A percentile compares a stretch with the other conserved stretches of the same genome.
phyloP scores from a whole-genome alignment of 768 basidiomycete genomes.

The Cyathus striatus region DNA sequence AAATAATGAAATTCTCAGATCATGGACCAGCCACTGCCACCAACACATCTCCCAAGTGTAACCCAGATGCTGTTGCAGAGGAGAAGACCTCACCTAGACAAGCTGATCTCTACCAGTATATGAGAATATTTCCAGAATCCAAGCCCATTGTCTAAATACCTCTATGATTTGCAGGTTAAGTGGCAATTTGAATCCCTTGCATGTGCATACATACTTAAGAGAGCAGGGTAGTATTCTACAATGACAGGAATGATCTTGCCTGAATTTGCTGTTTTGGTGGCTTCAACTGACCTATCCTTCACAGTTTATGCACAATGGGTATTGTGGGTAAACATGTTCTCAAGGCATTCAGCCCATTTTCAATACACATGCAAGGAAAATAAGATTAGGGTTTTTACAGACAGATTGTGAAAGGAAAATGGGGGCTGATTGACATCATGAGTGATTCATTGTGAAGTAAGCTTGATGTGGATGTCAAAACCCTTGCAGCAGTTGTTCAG shows the following conservation, averaged over 20 bases:
- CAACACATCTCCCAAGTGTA: conserved; percentile 76
- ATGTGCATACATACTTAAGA: conserved; percentile 41
- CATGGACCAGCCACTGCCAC: conserved; percentile 83
- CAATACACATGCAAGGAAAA: no score
- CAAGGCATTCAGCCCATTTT: conserved; percentile 80
- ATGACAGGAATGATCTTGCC: conserved; percentile 93
- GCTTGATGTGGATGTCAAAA: no score
- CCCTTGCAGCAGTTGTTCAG: no score
- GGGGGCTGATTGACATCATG: no score
- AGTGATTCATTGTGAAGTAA: no score
- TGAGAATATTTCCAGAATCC: no score
- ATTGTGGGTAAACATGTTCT: conserved; percentile 90
- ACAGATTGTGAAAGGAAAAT: no score
- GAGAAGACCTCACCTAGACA: conserved; percentile 81
- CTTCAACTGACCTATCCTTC: conserved; percentile 85
- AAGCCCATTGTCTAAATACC: no score
- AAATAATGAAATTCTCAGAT: conserved; percentile 43
- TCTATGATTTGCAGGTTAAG: conserved; percentile 67
- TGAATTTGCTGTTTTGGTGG: conserved; percentile 92
- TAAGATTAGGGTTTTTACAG: no score
- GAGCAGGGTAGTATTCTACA: no score
- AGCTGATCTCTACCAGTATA: conserved; percentile 86
- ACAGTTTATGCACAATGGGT: conserved; percentile 90
- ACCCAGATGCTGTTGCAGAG: conserved; percentile 81
- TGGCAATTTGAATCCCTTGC: conserved; percentile 89